Evolutionary conservation across 2,329 filamentous ascomycete species (phyloP).

Genomic region (Davidsoniella neocaledoniae): DNA sequence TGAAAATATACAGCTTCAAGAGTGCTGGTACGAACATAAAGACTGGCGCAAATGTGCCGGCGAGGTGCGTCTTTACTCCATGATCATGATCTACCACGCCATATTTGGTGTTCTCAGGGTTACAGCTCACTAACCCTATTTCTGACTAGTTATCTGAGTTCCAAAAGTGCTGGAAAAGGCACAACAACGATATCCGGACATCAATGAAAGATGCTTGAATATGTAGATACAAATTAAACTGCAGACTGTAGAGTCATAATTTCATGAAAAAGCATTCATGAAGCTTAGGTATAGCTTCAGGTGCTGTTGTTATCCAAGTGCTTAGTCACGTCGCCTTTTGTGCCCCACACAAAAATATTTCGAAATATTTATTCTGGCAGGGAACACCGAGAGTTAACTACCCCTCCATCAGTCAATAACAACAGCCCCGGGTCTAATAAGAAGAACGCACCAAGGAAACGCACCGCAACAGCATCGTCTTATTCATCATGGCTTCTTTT

Average conservation of each 20-base stretch:
- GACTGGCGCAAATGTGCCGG: slow-evolving; percentile 82
- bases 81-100: too few species aligned
- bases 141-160: slow-evolving; percentile 66
- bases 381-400: background rate
- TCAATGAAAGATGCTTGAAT: slow-evolving; percentile 49
- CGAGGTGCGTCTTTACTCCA: slow-evolving; percentile 46
- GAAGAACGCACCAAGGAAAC: background rate
- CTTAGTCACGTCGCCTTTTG: slow-evolving; percentile 3
- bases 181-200: slow-evolving; percentile 75
- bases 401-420: background rate
- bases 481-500: slow-evolving; percentile 1
- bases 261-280: too few species aligned
- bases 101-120: background rate
- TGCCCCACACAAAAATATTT: too few species aligned
- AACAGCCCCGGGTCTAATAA: background rate
- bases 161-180: slow-evolving; percentile 75
- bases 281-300: too few species aligned
- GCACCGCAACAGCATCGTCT: background rate
- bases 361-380: background rate
- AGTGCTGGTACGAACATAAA: slow-evolving; percentile 91
- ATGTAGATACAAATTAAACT: background rate
- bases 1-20: slow-evolving; percentile 79
- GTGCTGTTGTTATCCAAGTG: background rate
- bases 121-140: background rate
- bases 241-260: background rate